Evolutionary conservation across 2,329 filamentous ascomycete genomes (phyloP), one percentile per base, ranked within the genome.

Genomic region (Coleophoma crateriformis): DNA sequence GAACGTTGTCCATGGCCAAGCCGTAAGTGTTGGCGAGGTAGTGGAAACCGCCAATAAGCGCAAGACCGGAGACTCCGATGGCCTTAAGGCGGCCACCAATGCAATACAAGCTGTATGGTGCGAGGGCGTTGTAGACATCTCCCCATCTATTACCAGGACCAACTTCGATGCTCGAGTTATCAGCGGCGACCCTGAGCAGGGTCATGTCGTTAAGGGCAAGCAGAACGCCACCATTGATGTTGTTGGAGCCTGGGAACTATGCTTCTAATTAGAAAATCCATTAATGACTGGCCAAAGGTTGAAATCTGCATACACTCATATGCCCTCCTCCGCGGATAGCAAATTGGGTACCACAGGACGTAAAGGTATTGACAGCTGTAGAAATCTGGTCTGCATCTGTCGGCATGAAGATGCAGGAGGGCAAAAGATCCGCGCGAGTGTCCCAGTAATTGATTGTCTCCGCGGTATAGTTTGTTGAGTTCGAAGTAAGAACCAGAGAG

Each of bases 121-220:
- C 64, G 1, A 71, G 56, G 3, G 47, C 42, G 4, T 53, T 37
- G 50, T 71, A 71, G 2, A 71, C 68, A 19, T 66, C 55, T 7
- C 49, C 43, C 69, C 69, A 71, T 12, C 60, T 54, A 43, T 60
- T 57, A 7, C 67, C 69, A 3, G 63, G 39, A 6, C 68, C 70
- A 4, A 64, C 49, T 3, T 66, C 67, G 12, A 71, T 54, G 19
- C 51, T 53, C 11, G 59, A 64, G 4, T 57, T 58, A 0, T 53
- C 56, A 10, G 60, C 46, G n/a, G 58, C 54, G 17, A 51, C 47
- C 2, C 67, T 50, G 17, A 58, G 46, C 33, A 53, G 20, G 34
- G 38, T 52, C 20, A 54, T 20, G 11, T 42, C 39, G 33, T 63
- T 67, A 6, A 75, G 69, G 6, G 74, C 74, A 53, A 81, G 70